Conservation (phyloP, 2,329 filamentous ascomycete species). For the Pseudogymnoascus sp. region DNA sequence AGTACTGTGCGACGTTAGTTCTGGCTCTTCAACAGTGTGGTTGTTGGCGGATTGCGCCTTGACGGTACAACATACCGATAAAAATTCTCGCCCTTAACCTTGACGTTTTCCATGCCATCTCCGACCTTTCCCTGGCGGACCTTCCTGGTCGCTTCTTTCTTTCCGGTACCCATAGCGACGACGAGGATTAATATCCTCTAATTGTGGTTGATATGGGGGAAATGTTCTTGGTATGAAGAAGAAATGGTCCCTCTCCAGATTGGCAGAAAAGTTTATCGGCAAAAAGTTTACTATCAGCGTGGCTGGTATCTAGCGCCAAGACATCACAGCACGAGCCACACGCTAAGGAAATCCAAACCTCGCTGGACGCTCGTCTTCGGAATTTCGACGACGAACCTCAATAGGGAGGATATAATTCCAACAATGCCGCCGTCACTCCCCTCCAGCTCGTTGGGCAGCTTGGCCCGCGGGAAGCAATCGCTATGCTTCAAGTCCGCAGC, state of each 20-base stretch:
- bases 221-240: constrained; percentile 4
- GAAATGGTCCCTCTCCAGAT: constrained; percentile 16
- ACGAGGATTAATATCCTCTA: neutral
- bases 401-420: neutral
- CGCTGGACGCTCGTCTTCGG: neutral
- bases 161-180: constrained; percentile 71
- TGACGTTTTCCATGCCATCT: constrained; percentile 88
- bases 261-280: constrained; percentile 11
- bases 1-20: constrained; percentile 33
- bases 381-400: constrained; percentile 6
- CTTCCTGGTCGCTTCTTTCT: constrained; percentile 83
- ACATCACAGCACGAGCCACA: constrained; percentile 10
- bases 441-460: constrained; percentile 24
- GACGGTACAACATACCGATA: constrained; percentile 56
- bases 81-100: constrained; percentile 96
- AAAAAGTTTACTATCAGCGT: constrained; percentile 12
- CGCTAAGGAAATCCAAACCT: constrained; percentile 11
- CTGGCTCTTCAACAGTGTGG: neutral
- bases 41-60: neutral
- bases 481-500: constrained; percentile 26
- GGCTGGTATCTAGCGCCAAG: constrained; percentile 7
- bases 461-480: constrained; percentile 27
- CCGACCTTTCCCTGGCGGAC: constrained; percentile 76
- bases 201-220: constrained; percentile 7
- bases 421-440: constrained; percentile 26